Base-by-base conservation (phyloP, 495 filamentous ascomycete genomes). In the Xylaria palmicola region DNA sequence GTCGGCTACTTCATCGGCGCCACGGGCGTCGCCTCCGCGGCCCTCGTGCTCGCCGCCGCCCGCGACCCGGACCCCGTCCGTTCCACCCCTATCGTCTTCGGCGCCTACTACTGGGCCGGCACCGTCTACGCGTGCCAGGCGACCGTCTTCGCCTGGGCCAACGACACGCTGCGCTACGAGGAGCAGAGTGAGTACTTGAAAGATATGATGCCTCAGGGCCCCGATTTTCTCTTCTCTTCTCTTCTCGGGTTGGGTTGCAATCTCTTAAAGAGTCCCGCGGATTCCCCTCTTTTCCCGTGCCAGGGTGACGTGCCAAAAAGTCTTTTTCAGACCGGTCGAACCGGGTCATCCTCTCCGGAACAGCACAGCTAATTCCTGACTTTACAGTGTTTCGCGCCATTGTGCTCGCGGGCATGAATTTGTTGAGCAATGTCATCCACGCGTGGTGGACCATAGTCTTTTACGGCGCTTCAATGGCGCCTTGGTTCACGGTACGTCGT, bases 361-460 rank as follows among this genome's bases (percentile, higher is more conserved):
- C n/a, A n/a, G n/a, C n/a, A n/a, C n/a, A n/a, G n/a, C n/a, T n/a
- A n/a, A n/a, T n/a, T n/a, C n/a, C n/a, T n/a, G n/a, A n/a, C n/a
- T n/a, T n/a, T n/a, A n/a, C n/a, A n/a, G n/a, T 71, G 69, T 71
- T 71, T 27, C 73, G 81, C 32, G 76, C 75, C 4, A 70, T 83
- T 29, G 78, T 83, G 2, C 76, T 83, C 39, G 80, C 79, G 3
- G 78, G 79, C 39, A 85, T 85, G 81, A 85, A 86, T 60, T 72
- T 82, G 68, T 77, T 79, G 6, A 81, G 76, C 50, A 83, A 83
- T 64, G 80, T 80, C 2, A 71, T 86, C 3, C 81, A 83, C 59
- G 79, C 81, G 1, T 86, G 81, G 81, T 89, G 86, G 86, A 82
- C 77, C 47, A 81, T 89, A 26, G 51, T 89, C 15, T 88, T 89